Base-by-base conservation (phyloP, 768 basidiomycete genomes). In the Agaricus sinodeliciosus region DNA sequence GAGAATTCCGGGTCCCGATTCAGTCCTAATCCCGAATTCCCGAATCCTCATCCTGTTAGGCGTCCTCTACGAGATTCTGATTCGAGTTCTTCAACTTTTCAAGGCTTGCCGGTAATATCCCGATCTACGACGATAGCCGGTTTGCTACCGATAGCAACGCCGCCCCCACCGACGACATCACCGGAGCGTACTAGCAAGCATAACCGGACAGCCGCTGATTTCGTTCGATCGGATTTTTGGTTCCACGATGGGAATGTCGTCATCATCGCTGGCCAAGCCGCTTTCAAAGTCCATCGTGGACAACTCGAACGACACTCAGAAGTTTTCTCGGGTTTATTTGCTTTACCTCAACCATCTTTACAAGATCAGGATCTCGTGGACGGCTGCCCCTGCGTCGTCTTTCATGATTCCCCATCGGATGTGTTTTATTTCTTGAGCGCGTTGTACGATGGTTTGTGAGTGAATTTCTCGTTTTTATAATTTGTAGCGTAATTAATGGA, bases 391-490 rank as follows among this genome's bases (percentile, higher is more conserved):
- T 78, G 70, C 54, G 78, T 89, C 27, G 77, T 80, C 55, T 63
- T 90, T 8, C 74, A 86, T 43, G 87, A 89, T 58, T 69, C 72
- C 48, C 81, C 85, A 0, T 76, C 79, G 7, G 87, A 90, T 61
- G 72, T 89, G 39, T 72, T 81, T 47, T 78, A 82, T 62, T 79
- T 90, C 31, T 64, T 90, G 39, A 69, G 72, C 28, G 85, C 87
- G 19, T 66, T 90, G 9, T 90, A 90, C 57, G 87, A 90, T 55
- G 88, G 87, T 44, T 61, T 89, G 87, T 89, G 59, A 58, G 85
- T 70, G 8, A 22, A n/a, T 12, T 9, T 15, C 27, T 19, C 19
- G 27, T n/a, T n/a, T 48, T 8, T 15, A 11, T 12, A 37, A 9
- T 43, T 18, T n/a, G 22, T 22, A 22, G 22, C 15, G 9, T 42